Conservation (phyloP, 2,329 filamentous ascomycete genomes). For the Chalara sp. region DNA sequence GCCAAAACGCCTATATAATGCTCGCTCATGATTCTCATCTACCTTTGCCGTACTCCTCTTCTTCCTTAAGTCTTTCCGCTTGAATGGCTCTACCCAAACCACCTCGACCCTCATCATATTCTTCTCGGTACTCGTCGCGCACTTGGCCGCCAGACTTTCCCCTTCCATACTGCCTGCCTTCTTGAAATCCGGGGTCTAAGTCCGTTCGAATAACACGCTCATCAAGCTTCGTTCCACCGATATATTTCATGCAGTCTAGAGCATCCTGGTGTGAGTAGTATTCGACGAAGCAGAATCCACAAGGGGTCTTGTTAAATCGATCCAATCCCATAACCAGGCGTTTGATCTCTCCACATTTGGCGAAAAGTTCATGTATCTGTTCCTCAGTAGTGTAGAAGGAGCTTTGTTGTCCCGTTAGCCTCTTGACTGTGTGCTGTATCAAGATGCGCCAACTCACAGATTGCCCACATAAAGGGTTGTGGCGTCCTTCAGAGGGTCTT, state of each 20-base stretch:
- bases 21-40: constrained; percentile 31
- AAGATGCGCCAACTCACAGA: constrained; percentile 50
- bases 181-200: constrained; percentile 89
- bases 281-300: constrained; percentile 98
- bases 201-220: constrained; percentile 95
- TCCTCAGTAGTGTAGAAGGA: constrained; percentile 99
- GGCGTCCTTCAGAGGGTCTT: constrained; percentile 78
- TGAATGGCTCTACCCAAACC: constrained; percentile 77
- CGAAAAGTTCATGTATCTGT: constrained; percentile 95
- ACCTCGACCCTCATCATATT: constrained; percentile 91
- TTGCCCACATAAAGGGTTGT: constrained; percentile 98
- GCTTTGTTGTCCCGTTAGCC: constrained; percentile 34
- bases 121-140: constrained; percentile 93
- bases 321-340: constrained; percentile 96
- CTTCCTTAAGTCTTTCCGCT: constrained; percentile 51
- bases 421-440: not conserved
- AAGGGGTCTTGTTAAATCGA: constrained; percentile 94
- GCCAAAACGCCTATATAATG: constrained; percentile 13
- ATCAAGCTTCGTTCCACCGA: constrained; percentile 95
- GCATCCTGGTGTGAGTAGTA: constrained; percentile 98
- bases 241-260: constrained; percentile 96
- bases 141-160: constrained; percentile 96
- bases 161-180: constrained; percentile 91
- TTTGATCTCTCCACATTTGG: constrained; percentile 97
- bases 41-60: constrained; percentile 52